A percentile compares a stretch with the other conserved stretches of the same genome.
Conservation (phyloP, 306 rosid species). For the Glycine latifolia region DNA sequence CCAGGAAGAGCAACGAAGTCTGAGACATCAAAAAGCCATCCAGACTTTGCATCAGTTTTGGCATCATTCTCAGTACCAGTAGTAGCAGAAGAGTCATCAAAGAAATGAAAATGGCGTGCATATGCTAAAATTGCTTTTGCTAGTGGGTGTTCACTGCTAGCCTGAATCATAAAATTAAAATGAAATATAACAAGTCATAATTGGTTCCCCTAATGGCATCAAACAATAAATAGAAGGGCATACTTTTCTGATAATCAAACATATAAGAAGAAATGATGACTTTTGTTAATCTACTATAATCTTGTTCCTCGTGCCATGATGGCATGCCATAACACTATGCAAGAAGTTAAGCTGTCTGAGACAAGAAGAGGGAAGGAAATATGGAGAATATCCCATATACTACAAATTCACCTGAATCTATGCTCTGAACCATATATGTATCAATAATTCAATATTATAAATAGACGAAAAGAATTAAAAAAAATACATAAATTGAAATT, state of each 20-base stretch:
- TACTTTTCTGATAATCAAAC: slow-evolving; percentile 32
- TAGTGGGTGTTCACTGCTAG: slow-evolving; percentile 96
- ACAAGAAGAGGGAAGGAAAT: slow-evolving; percentile 15
- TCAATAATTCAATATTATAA: background rate
- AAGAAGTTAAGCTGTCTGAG: slow-evolving; percentile 26
- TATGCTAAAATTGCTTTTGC: slow-evolving; percentile 88
- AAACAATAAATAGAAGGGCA: slow-evolving; percentile 6
- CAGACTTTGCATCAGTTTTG: slow-evolving; percentile 47
- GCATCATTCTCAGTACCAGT: slow-evolving; percentile 52
- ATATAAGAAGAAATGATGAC: slow-evolving; percentile 12
- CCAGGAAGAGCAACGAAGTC: slow-evolving; percentile 92
- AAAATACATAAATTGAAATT: slow-evolving; percentile 34
- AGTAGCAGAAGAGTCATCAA: slow-evolving; percentile 69
- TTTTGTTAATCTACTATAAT: slow-evolving; percentile 2
- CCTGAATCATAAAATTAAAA: slow-evolving; percentile 61
- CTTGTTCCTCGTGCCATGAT: slow-evolving; percentile 27
- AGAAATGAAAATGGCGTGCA: slow-evolving; percentile 94
- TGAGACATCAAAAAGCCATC: slow-evolving; percentile 86
- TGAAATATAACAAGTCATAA: slow-evolving; percentile 21
- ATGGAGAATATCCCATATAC: slow-evolving; percentile 31
- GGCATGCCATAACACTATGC: slow-evolving; percentile 9
- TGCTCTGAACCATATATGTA: too few species aligned
- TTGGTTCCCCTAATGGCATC: background rate
- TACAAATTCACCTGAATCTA: too few species aligned
- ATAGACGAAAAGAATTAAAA: slow-evolving; percentile 3